Evolutionary conservation across 192 early-diverging fungal genomes (phyloP).

Genomic region (Rhizophagus clarus): DNA sequence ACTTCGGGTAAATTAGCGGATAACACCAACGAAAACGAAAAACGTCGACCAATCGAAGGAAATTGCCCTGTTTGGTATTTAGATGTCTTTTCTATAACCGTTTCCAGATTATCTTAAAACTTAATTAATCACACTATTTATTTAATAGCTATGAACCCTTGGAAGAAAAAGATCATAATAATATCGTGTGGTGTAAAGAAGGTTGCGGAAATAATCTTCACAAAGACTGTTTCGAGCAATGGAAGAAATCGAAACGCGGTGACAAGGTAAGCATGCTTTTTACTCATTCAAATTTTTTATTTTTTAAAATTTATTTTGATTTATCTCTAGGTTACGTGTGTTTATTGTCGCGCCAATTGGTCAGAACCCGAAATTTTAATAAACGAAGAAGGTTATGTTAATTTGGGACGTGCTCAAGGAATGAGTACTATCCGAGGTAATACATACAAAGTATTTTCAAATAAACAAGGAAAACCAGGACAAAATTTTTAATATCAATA

Average conservation of each 20-base stretch:
- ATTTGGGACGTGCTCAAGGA: neutral
- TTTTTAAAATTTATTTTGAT: too few relatives aligned
- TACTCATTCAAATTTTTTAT: too few relatives aligned
- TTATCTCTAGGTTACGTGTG: neutral
- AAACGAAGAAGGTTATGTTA: neutral
- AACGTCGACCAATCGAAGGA: slow-evolving; percentile 6
- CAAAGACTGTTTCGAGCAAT: neutral
- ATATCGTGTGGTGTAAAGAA: neutral
- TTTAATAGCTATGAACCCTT: slow-evolving; percentile 8
- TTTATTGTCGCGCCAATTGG: neutral
- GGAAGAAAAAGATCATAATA: neutral
- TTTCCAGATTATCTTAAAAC: neutral
- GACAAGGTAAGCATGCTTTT: neutral
- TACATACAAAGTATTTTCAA: neutral
- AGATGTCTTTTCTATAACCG: neutral
- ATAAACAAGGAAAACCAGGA: too few relatives aligned
- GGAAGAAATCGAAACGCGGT: neutral
- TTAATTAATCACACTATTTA: neutral
- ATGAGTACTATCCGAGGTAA: neutral
- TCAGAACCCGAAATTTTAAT: neutral
- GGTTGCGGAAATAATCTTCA: slow-evolving; percentile 19
- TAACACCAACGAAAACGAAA: neutral
- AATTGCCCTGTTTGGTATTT: slow-evolving; percentile 9
- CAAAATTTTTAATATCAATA: too few relatives aligned
- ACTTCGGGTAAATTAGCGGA: neutral